A percentile compares a stretch with the other conserved stretches of the same genome.
These are phyloP conservation scores for Boletus tomentosulus DNA, from an alignment of 768 basidiomycete genomes.

Conservation along the genomic window DNA sequence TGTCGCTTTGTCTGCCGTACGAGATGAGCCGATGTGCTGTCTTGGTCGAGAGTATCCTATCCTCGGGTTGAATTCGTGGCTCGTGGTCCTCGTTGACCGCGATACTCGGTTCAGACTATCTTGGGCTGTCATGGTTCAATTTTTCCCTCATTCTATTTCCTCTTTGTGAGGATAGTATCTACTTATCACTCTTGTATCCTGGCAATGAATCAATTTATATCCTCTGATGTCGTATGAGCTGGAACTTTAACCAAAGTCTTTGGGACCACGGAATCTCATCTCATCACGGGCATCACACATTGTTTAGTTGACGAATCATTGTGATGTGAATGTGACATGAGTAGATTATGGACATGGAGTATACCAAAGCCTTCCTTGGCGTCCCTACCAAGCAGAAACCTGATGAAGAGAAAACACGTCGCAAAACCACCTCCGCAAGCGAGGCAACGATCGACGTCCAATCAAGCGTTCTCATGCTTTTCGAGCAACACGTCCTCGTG, in stretches of 20 bases:
- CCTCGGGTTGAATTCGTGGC: slow-evolving; percentile 21
- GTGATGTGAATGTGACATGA: too few relatives aligned
- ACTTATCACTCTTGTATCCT: not conserved
- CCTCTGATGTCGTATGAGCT: too few relatives aligned
- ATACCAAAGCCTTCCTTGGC: not conserved
- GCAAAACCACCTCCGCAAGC: too few relatives aligned
- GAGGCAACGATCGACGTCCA: not conserved
- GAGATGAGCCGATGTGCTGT: not conserved
- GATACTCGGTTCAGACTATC: slow-evolving; percentile 25
- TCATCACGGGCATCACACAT: too few relatives aligned
- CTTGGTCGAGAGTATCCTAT: not conserved
- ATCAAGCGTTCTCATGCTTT: slow-evolving; percentile 3
- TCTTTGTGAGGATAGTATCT: slow-evolving; percentile 6
- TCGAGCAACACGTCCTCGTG: slow-evolving; percentile 1
- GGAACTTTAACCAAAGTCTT: too few relatives aligned
- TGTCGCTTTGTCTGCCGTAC: not conserved
- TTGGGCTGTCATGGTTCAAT: slow-evolving; percentile 10
- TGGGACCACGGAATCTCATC: too few relatives aligned
- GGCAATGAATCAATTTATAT: not conserved
- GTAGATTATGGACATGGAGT: not conserved
- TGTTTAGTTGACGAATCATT: too few relatives aligned
- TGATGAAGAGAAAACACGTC: too few relatives aligned
- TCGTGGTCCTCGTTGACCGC: slow-evolving; percentile 7
- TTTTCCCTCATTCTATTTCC: not conserved
- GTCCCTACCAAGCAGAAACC: too few relatives aligned